These are phyloP conservation scores for Tolypocladium guangdongense DNA, from an alignment of 2,329 filamentous ascomycete genomes.

Conservation along the genomic window DNA sequence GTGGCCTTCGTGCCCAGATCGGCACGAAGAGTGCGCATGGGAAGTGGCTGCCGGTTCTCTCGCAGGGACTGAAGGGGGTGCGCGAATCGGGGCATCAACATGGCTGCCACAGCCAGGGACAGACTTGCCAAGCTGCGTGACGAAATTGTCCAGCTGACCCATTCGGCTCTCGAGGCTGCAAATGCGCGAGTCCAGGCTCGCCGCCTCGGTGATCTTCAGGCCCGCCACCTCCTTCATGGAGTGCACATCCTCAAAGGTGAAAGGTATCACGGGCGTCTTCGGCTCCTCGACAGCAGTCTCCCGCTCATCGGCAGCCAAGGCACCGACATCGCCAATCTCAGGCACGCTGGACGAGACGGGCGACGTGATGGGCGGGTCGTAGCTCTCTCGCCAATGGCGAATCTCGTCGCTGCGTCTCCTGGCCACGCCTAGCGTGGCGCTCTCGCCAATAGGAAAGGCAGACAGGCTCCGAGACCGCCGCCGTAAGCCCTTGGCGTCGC, in stretches of 20 bases:
- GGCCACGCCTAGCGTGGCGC: constrained; percentile 15
- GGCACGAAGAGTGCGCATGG: neutral
- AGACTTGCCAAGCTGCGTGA: constrained; percentile 37
- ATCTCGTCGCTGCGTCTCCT: constrained; percentile 53
- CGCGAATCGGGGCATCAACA: neutral
- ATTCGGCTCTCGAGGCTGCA: constrained; percentile 39
- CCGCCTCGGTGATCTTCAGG: constrained; percentile 48
- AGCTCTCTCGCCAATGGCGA: constrained; percentile 52
- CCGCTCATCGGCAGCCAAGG: constrained; percentile 18
- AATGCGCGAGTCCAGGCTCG: constrained; percentile 42
- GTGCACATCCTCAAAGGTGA: constrained; percentile 40
- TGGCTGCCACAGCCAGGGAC: constrained; percentile 26
- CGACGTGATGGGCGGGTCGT: constrained; percentile 39
- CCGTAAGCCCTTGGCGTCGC: constrained; percentile 35
- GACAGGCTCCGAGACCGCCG: constrained; percentile 51
- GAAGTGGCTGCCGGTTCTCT: neutral
- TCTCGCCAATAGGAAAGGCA: constrained; percentile 33
- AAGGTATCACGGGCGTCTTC: constrained; percentile 35
- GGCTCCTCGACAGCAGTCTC: constrained; percentile 20
- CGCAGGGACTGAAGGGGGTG: neutral
- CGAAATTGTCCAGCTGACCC: constrained; percentile 40
- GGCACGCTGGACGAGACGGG: constrained; percentile 36
- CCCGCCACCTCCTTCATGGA: constrained; percentile 35
- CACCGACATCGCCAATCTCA: constrained; percentile 22
- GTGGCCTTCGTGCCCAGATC: neutral